Base-by-base conservation (phyloP, 805 yeast genomes). In the Brettanomyces naardenensis region DNA sequence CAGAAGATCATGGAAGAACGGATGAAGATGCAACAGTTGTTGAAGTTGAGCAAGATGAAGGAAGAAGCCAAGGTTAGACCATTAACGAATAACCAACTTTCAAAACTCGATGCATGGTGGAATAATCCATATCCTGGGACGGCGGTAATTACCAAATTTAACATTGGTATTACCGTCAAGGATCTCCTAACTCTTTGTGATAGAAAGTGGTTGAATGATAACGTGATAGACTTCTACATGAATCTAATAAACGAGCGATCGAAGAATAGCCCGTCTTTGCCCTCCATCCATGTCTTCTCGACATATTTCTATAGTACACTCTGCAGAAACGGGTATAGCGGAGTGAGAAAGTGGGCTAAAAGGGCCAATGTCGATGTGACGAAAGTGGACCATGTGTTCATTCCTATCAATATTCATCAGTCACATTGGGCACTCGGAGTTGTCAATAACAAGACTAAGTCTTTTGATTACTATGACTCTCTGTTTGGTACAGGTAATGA, bases 361-460 rank as follows among this genome's bases (percentile, higher is more conserved):
- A 70, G 90, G 35, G 78, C 82, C 40, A 80, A 81, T 47, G 69
- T 75, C 37, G 72, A 79, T 44, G 77, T 90, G 6, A 68, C 75
- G 3, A 68, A 72, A 31, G 64, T 83, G 46, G 81, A 80, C 32
- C 65, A 73, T 42, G 68, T 92, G 9, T 68, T 90, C 43, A 78
- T 84, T 7, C 98, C 98, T 0, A 79, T 92, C n/a, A 92, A 92
- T 51, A 65, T 83, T 19, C 71, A 74, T 60, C 76, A 78, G 39
- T 73, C 89, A 1, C 98, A 92, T 59, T 92, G 98, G 98, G 92
- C 95, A 2, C 61, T 88, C 21, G 88, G 90, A 0, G 81, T 80
- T 28, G 68, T 90, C 18, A 80, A 92, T 57, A 73, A 87, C 42
- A 60, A 59, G 31, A 60, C 66, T 4, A 68, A 70, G 46, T 65